Conservation (phyloP, 768 basidiomycete genomes). For the Boletus insuetus region DNA sequence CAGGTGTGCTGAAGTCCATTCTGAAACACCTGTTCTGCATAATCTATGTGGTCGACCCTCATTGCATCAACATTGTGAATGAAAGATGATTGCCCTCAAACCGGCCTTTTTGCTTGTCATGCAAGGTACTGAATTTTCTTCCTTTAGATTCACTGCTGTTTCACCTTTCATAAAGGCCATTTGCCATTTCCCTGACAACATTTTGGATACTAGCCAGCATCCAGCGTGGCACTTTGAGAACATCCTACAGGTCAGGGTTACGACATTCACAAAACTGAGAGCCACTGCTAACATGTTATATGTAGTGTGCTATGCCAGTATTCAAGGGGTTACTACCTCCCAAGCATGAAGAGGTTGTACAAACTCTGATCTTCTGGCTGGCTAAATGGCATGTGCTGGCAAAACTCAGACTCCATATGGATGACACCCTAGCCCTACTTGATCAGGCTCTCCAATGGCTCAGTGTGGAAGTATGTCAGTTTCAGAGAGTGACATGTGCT, state of each 20-base stretch:
- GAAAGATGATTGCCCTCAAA: not conserved
- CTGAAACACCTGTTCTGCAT: not conserved
- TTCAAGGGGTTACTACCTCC: constrained; percentile 38
- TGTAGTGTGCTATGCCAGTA: constrained; percentile 36
- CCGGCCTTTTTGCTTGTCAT: no score
- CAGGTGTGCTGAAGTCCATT: not conserved
- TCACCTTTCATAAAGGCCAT: constrained; percentile 19
- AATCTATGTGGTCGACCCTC: not conserved
- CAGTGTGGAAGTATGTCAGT: not conserved
- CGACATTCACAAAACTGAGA: not conserved
- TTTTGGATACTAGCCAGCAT: constrained; percentile 36
- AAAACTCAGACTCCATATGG: not conserved
- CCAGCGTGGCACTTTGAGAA: constrained; percentile 10
- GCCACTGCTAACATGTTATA: no score
- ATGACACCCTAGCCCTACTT: not conserved
- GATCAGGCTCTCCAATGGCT: not conserved
- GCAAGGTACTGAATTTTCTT: no score
- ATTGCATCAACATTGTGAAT: not conserved
- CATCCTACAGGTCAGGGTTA: constrained; percentile 6
- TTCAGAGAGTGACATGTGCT: not conserved
- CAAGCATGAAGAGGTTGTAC: constrained; percentile 17
- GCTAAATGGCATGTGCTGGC: constrained; percentile 2
- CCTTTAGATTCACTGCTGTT: not conserved
- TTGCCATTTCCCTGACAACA: constrained; percentile 33
- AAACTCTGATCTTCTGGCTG: constrained; percentile 14